Percentiles rank a stretch among this genome's conserved stretches.
phyloP scores from a whole-genome alignment of 768 basidiomycete genomes.

The Xerocomellus intermedius region DNA sequence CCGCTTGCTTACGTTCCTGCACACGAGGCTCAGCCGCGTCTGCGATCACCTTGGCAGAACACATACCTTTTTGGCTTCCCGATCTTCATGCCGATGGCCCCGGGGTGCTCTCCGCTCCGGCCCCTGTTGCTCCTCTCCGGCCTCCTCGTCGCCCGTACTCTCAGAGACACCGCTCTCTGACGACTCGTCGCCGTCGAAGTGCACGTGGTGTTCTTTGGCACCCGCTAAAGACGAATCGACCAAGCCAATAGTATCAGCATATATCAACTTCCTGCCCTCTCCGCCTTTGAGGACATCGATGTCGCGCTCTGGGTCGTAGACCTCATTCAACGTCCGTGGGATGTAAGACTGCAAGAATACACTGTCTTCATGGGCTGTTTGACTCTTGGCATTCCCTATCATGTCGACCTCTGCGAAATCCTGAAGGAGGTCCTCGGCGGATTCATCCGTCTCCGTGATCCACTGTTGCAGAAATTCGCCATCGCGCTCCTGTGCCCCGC shows the following conservation, averaged over 20 bases:
- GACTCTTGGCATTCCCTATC: slow-evolving; percentile 13
- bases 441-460: slow-evolving; percentile 41
- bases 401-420: slow-evolving; percentile 7
- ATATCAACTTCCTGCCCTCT: slow-evolving; percentile 74
- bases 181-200: slow-evolving; percentile 19
- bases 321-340: slow-evolving; percentile 86
- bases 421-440: slow-evolving; percentile 14
- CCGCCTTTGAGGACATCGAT: slow-evolving; percentile 72
- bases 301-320: slow-evolving; percentile 94
- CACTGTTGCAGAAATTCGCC: slow-evolving; percentile 42
- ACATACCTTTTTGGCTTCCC: slow-evolving; percentile 86
- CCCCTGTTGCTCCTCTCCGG: slow-evolving; percentile 36
- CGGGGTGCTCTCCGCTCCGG: slow-evolving; percentile 57
- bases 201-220: slow-evolving; percentile 11
- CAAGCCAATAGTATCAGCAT: slow-evolving; percentile 82
- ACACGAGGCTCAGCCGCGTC: slow-evolving; percentile 7
- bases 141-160: slow-evolving; percentile 34
- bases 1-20: slow-evolving; percentile 89
- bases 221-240: slow-evolving; percentile 39
- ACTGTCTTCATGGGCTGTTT: slow-evolving; percentile 70
- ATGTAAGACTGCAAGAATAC: slow-evolving; percentile 92
- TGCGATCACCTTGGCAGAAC: slow-evolving; percentile 5
- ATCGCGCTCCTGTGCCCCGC: slow-evolving; percentile 28
- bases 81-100: slow-evolving; percentile 92
- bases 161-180: slow-evolving; percentile 25